Conservation (phyloP, 257 asterid genomes). For the Lycium ferocissimum region DNA sequence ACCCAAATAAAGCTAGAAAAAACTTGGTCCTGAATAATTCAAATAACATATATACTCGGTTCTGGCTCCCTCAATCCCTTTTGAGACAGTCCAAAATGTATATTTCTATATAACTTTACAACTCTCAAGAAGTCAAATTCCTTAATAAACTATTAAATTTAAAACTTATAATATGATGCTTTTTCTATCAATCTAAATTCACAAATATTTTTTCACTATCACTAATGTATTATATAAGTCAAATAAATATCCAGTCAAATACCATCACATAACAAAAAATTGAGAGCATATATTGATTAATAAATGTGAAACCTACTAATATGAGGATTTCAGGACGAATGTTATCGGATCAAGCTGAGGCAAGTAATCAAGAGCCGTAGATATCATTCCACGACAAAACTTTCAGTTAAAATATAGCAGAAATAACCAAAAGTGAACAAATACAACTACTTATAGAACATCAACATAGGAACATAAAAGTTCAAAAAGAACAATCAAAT, state of each 20-base stretch:
- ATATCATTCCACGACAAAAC: not conserved
- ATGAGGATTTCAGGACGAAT: not conserved
- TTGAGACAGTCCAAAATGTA: not conserved
- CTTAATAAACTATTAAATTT: not conserved
- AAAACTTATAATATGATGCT: not conserved
- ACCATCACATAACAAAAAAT: not conserved
- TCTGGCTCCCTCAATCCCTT: not conserved
- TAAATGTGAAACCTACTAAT: not conserved
- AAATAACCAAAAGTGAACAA: not conserved
- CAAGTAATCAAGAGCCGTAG: not conserved
- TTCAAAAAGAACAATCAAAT: not conserved
- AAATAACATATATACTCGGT: not conserved
- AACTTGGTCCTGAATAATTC: not conserved
- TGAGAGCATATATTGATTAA: not conserved
- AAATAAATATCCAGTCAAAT: not conserved
- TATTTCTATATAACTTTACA: not conserved
- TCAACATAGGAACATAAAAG: not conserved
- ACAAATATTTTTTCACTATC: not conserved
- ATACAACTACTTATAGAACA: not conserved
- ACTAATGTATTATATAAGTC: not conserved
- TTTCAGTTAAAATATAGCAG: not conserved
- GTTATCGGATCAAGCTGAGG: not conserved
- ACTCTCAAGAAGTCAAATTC: not conserved
- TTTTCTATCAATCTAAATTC: not conserved
- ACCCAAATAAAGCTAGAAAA: conserved; percentile 13